These are phyloP conservation scores for Tricholoma terreum DNA, from an alignment of 768 basidiomycete species.

Conservation along the genomic window DNA sequence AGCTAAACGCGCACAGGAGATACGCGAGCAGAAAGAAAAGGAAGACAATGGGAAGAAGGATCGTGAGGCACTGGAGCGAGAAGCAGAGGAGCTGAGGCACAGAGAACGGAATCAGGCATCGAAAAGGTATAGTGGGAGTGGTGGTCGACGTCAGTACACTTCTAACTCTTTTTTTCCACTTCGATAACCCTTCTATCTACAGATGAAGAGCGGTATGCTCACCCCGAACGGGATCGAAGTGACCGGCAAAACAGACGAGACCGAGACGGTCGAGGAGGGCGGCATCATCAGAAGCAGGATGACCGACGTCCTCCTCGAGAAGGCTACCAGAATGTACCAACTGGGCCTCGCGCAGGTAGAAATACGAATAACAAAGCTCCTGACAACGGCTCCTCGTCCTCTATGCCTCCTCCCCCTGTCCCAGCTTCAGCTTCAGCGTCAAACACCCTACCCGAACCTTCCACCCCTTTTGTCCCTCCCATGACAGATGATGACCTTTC, in stretches of 20 bases:
- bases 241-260: slow-evolving; percentile 40
- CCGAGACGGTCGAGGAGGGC: slow-evolving; percentile 41
- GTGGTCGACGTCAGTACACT: slow-evolving; percentile 36
- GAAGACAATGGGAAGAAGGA: slow-evolving; percentile 60
- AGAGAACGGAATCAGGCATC: slow-evolving; percentile 43
- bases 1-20: slow-evolving; percentile 80
- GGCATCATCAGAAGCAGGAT: slow-evolving; percentile 32
- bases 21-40: slow-evolving; percentile 64
- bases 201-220: slow-evolving; percentile 55
- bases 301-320: slow-evolving; percentile 34
- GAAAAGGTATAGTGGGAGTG: slow-evolving; percentile 27
- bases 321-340: slow-evolving; percentile 70
- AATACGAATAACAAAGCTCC: slow-evolving; percentile 29
- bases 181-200: slow-evolving; percentile 9
- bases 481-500: slow-evolving; percentile 80
- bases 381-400: slow-evolving; percentile 24
- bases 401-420: slow-evolving; percentile 30
- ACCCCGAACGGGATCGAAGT: slow-evolving; percentile 47
- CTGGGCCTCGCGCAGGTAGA: slow-evolving; percentile 80
- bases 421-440: slow-evolving; percentile 34
- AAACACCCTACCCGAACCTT: slow-evolving; percentile 32
- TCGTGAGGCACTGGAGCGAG: slow-evolving; percentile 69
- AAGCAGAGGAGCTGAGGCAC: slow-evolving; percentile 65
- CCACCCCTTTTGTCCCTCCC: slow-evolving; percentile 48
- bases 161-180: slow-evolving; percentile 11